Conservation (phyloP, 192 early-diverging fungal species). For the Coemansia asiatica region DNA sequence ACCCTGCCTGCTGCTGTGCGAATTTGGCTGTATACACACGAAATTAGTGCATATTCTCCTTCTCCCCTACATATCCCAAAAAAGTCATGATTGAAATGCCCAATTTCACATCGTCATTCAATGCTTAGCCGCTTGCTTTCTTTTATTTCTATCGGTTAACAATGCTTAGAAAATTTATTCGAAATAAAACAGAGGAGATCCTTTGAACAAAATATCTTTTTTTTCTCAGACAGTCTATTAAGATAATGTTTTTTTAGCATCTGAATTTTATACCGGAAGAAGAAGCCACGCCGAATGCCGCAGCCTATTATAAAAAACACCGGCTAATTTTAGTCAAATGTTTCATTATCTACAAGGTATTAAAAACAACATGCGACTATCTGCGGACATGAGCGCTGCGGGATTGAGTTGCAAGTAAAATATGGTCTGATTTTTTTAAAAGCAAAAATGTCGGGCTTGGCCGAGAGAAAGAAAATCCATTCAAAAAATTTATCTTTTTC, state of each 20-base stretch:
- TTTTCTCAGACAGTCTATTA: background rate
- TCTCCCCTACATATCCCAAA: too few species aligned
- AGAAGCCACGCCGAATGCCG: too few species aligned
- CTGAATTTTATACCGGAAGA: background rate
- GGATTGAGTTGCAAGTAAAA: background rate
- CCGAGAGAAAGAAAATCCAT: background rate
- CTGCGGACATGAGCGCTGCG: slow-evolving; percentile 5
- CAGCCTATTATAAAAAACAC: background rate
- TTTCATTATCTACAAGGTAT: background rate
- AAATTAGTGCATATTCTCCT: too few species aligned
- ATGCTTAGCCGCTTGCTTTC: too few species aligned
- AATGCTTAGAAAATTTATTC: background rate
- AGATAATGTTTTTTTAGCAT: background rate
- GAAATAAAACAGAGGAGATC: background rate
- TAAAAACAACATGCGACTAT: background rate
- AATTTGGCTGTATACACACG: background rate
- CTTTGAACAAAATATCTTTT: background rate
- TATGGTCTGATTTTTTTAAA: background rate
- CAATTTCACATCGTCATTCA: too few species aligned
- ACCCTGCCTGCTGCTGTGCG: too few species aligned
- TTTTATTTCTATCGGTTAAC: too few species aligned
- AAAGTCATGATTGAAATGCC: too few species aligned
- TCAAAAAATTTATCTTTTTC: background rate
- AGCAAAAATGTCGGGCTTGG: background rate
- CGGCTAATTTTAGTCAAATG: background rate